A percentile compares a stretch with the other conserved stretches of the same genome.
Evolutionary conservation across 805 yeast genomes (phyloP).

Genomic region (Tetrapisispora fleetii): DNA sequence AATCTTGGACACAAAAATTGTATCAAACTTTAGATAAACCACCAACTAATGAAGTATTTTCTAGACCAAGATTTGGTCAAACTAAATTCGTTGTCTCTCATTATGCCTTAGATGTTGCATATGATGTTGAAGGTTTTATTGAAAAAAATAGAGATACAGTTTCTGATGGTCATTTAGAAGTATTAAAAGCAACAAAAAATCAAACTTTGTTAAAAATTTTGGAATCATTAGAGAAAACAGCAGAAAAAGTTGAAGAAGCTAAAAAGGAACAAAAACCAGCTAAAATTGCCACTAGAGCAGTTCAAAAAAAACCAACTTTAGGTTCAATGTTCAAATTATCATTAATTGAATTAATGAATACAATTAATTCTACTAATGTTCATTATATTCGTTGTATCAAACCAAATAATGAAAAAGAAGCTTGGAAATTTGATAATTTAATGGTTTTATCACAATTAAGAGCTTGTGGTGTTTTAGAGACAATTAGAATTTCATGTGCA

Average conservation of each 20-base stretch:
- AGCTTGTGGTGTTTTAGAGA: constrained; percentile 98
- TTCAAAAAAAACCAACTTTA: constrained; percentile 76
- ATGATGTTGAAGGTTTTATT: constrained; percentile 88
- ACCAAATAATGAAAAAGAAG: constrained; percentile 87
- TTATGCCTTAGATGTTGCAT: constrained; percentile 88
- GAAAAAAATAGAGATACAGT: constrained; percentile 97
- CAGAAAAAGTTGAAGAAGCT: constrained; percentile 35
- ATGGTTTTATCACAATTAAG: constrained; percentile 93
- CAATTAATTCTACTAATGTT: constrained; percentile 89
- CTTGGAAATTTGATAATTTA: constrained; percentile 91
- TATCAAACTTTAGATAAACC: constrained; percentile 75
- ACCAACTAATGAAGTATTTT: constrained; percentile 67
- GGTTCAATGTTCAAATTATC: constrained; percentile 93
- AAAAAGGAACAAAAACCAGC: constrained; percentile 28
- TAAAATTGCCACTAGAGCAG: constrained; percentile 36
- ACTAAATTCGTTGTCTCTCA: constrained; percentile 83
- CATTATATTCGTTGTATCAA: constrained; percentile 96
- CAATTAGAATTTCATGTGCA: constrained; percentile 92
- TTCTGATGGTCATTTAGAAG: constrained; percentile 89
- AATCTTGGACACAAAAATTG: constrained; percentile 84
- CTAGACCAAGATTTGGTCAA: constrained; percentile 91
- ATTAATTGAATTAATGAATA: constrained; percentile 82
- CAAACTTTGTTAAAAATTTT: constrained; percentile 56
- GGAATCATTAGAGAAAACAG: constrained; percentile 50
- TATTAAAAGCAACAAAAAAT: constrained; percentile 60